phyloP scores from a whole-genome alignment of 345 rosid genomes.

The Pistacia atlantica region DNA sequence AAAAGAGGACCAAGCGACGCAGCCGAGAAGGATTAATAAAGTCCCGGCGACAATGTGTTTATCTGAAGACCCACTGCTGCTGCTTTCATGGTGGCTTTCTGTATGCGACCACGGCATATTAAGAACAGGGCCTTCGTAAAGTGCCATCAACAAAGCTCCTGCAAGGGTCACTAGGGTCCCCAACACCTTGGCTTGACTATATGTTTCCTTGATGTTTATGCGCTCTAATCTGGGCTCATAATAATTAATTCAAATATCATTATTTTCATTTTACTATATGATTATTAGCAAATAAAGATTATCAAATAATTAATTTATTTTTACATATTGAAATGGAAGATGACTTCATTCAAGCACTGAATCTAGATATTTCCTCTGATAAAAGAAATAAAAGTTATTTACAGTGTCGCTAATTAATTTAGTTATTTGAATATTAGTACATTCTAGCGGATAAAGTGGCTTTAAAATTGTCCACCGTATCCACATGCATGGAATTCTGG shows the following conservation, averaged over 20 bases:
- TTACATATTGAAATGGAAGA: no score
- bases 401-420: neutral
- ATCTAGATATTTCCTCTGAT: no score
- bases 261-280: neutral
- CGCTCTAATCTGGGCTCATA: conserved; percentile 49
- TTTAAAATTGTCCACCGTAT: no score
- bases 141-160: conserved; percentile 74
- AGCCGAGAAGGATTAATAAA: conserved; percentile 59
- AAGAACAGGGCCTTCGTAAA: conserved; percentile 68
- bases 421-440: no score
- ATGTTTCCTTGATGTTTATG: conserved; percentile 42
- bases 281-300: no score
- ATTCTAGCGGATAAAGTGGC: neutral
- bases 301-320: no score
- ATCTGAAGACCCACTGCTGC: conserved; percentile 25
- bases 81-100: conserved; percentile 24
- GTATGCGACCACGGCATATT: conserved; percentile 39
- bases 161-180: conserved; percentile 63
- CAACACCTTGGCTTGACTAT: conserved; percentile 62
- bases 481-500: no score
- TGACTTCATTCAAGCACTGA: no score
- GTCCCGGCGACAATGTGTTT: conserved; percentile 69
- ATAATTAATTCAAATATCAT: neutral
- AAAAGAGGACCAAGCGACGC: conserved; percentile 76
- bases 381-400: no score